A percentile compares a stretch with the other conserved stretches of the same genome.
phyloP scores from a whole-genome alignment of 169 alveolate species.

The Babesia sp. region DNA sequence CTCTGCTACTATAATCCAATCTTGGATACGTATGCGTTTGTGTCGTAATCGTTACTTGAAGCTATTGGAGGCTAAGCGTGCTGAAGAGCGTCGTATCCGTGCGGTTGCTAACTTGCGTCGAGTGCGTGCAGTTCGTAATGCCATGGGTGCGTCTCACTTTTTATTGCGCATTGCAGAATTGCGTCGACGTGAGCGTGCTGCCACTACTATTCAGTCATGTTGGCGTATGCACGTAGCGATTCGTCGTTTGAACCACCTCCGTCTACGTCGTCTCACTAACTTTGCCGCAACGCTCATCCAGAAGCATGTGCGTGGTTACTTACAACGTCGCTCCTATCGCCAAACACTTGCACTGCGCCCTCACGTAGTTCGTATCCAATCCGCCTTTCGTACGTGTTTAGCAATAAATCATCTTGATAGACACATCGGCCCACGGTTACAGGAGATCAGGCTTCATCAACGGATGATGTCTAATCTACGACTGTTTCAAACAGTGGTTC shows the following conservation, averaged over 20 bases:
- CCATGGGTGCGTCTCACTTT: conserved; percentile 5
- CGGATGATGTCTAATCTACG: background rate
- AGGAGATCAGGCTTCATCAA: background rate
- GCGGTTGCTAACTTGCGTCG: conserved; percentile 20
- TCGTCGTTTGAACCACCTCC: conserved; percentile 34
- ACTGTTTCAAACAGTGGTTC: conserved; percentile 2
- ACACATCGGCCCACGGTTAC: background rate
- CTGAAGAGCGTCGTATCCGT: background rate
- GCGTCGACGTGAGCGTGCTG: conserved; percentile 36
- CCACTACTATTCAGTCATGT: conserved; percentile 45
- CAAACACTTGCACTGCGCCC: conserved; percentile 4
- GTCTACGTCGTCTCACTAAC: conserved; percentile 20
- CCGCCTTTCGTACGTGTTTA: conserved; percentile 23
- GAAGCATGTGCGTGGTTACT: conserved; percentile 59
- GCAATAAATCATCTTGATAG: conserved; percentile 10
- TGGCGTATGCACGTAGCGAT: conserved; percentile 66
- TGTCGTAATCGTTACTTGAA: conserved; percentile 27
- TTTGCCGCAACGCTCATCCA: conserved; percentile 65
- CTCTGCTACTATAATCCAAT: conserved; percentile 40
- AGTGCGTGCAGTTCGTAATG: conserved; percentile 1
- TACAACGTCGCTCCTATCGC: conserved; percentile 26
- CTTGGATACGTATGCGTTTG: conserved; percentile 44
- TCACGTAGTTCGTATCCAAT: conserved; percentile 42
- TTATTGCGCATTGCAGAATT: conserved; percentile 3
- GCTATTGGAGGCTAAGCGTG: conserved; percentile 16